phyloP scores from a whole-genome alignment of 1,139 yeast genomes.

The Kurtzmaniella quercitrusa region DNA sequence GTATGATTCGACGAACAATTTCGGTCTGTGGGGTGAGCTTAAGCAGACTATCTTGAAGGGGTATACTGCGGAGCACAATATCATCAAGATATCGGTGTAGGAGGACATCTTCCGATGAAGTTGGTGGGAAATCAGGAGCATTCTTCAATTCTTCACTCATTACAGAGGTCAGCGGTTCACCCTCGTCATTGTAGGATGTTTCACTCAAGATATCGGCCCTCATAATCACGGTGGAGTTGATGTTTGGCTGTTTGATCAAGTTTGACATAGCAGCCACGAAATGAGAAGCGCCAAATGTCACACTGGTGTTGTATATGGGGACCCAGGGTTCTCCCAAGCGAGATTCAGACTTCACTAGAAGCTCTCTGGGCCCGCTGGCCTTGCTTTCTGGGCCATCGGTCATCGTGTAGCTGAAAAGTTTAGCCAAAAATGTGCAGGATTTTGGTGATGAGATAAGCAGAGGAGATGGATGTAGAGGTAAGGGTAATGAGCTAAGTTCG shows the following conservation, averaged over 20 bases:
- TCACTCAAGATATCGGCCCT: constrained; percentile 80
- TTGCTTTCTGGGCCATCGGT: not conserved
- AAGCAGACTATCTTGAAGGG: constrained; percentile 26
- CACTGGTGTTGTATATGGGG: constrained; percentile 45
- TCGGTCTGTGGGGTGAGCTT: constrained; percentile 40
- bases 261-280: constrained; percentile 77
- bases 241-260: constrained; percentile 79
- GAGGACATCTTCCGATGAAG: constrained; percentile 28
- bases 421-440: not conserved
- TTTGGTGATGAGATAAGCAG: not conserved
- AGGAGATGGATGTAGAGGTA: too few species aligned
- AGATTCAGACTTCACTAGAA: constrained; percentile 23
- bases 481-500: too few species aligned
- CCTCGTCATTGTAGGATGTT: constrained; percentile 36
- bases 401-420: not conserved
- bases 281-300: constrained; percentile 45
- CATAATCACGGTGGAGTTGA: constrained; percentile 86
- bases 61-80: constrained; percentile 43
- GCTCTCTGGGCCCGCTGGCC: not conserved
- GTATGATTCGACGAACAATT: constrained; percentile 75
- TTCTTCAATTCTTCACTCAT: constrained; percentile 29
- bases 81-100: constrained; percentile 54
- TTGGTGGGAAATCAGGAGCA: constrained; percentile 19
- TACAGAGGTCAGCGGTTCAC: constrained; percentile 22
- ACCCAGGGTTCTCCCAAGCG: constrained; percentile 66